phyloP scores from a whole-genome alignment of 495 filamentous ascomycete genomes.

The Aspergillus kassunensis region DNA sequence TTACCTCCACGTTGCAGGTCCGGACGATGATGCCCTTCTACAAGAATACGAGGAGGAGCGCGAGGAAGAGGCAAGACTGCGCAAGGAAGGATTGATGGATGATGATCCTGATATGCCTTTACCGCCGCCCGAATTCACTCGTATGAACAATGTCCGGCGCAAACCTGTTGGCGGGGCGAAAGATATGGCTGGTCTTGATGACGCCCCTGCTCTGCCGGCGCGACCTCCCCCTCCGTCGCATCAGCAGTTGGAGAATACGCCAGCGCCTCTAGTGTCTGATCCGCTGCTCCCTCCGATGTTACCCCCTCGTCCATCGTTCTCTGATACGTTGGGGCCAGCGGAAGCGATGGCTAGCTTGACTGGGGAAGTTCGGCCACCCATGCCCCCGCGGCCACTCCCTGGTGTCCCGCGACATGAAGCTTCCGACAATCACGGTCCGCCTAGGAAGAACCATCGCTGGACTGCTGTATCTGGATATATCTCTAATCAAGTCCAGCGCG shows the following conservation, averaged over 20 bases:
- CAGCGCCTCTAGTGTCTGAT: neutral
- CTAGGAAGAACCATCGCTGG: conserved; percentile 30
- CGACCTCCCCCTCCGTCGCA: conserved; percentile 10
- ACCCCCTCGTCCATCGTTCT: conserved; percentile 14
- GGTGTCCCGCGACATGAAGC: conserved; percentile 29
- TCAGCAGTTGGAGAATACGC: conserved; percentile 10
- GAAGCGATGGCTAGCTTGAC: neutral
- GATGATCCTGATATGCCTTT: conserved; percentile 22
- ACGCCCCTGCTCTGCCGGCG: conserved; percentile 16
- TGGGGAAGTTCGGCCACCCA: neutral
- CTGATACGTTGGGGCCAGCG: neutral
- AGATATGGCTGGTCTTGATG: conserved; percentile 6
- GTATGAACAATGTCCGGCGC: conserved; percentile 40
- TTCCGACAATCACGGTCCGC: conserved; percentile 5
- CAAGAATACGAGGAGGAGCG: conserved; percentile 41
- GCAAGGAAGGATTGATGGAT: conserved; percentile 34
- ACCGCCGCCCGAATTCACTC: conserved; percentile 24
- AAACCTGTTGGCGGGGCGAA: conserved; percentile 35
- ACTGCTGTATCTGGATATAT: conserved; percentile 30
- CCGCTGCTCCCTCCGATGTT: conserved; percentile 5
- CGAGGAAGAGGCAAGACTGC: conserved; percentile 42
- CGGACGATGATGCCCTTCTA: conserved; percentile 53
- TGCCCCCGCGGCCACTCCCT: conserved; percentile 27
- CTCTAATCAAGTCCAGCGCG: conserved; percentile 17
- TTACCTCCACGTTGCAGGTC: conserved; percentile 76